These are phyloP conservation scores for Coprinopsis strossmayeri DNA, from an alignment of 768 basidiomycete genomes.

Conservation along the genomic window DNA sequence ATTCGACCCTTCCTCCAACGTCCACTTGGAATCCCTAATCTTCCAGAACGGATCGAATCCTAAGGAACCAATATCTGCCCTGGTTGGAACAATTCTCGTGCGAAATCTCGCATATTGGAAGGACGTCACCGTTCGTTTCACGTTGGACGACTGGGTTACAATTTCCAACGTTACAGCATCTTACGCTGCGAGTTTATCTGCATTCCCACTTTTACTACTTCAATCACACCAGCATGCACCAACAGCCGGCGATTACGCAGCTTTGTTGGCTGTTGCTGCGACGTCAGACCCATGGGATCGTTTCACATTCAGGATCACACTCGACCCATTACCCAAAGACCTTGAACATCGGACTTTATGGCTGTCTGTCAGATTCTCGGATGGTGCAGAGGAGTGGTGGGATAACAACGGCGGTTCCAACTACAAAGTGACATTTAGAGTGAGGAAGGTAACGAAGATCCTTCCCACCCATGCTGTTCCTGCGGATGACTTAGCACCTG, in stretches of 20 bases:
- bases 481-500: too few relatives aligned
- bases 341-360: constrained; percentile 49
- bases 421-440: constrained; percentile 66
- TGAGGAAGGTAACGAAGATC: too few relatives aligned
- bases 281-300: constrained; percentile 41
- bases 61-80: constrained; percentile 14
- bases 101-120: constrained; percentile 86
- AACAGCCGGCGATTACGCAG: constrained; percentile 14
- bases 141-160: constrained; percentile 91
- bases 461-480: too few relatives aligned
- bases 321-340: constrained; percentile 59
- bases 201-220: constrained; percentile 25
- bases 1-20: constrained; percentile 20
- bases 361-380: constrained; percentile 50
- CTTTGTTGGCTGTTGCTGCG: background rate
- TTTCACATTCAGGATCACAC: constrained; percentile 53
- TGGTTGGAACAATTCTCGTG: constrained; percentile 76
- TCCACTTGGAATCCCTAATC: constrained; percentile 25
- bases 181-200: constrained; percentile 35
- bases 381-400: constrained; percentile 73
- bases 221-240: background rate
- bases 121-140: constrained; percentile 78
- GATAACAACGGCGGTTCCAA: constrained; percentile 82
- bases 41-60: constrained; percentile 13
- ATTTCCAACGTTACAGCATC: constrained; percentile 71